Percentiles rank a stretch among this genome's conserved stretches.
Conservation (phyloP, 2,329 filamentous ascomycete species). For the Ceratocystis harringtonii region DNA sequence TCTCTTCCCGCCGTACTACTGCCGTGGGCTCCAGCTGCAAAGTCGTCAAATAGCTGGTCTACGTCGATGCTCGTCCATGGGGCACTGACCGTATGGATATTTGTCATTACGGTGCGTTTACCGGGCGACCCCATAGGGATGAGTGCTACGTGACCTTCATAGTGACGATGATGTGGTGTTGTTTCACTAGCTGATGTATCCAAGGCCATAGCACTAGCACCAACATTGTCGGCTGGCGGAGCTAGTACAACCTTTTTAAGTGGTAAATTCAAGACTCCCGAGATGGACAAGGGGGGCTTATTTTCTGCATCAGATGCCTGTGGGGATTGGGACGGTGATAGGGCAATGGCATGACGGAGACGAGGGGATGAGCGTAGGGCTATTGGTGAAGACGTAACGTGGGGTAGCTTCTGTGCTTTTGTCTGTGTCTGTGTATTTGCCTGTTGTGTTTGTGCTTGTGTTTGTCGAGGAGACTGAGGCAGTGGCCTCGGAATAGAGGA, state of each 20-base stretch:
- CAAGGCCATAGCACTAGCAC: not conserved
- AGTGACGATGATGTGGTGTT: not conserved
- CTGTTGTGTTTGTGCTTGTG: conserved; percentile 14
- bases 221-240: not conserved
- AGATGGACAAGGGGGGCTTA: conserved; percentile 53
- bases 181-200: not conserved
- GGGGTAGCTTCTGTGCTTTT: conserved; percentile 13
- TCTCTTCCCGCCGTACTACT: not conserved
- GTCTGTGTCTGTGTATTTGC: conserved; percentile 6
- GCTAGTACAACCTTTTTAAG: conserved; percentile 10
- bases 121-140: conserved; percentile 3
- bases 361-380: conserved; percentile 30
- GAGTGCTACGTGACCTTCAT: too few species aligned
- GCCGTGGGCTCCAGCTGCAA: conserved; percentile 14
- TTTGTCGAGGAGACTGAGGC: not conserved
- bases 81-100: conserved; percentile 36
- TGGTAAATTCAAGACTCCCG: conserved; percentile 19
- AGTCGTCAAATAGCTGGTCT: conserved; percentile 49
- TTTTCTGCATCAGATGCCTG: conserved; percentile 74
- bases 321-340: conserved; percentile 51
- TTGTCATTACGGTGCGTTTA: conserved; percentile 19
- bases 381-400: conserved; percentile 29
- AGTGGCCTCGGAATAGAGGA: conserved; percentile 17
- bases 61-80: conserved; percentile 65
- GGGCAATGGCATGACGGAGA: conserved; percentile 34